Base-by-base conservation (phyloP, 805 yeast species). In the Yamadazyma olivae region DNA sequence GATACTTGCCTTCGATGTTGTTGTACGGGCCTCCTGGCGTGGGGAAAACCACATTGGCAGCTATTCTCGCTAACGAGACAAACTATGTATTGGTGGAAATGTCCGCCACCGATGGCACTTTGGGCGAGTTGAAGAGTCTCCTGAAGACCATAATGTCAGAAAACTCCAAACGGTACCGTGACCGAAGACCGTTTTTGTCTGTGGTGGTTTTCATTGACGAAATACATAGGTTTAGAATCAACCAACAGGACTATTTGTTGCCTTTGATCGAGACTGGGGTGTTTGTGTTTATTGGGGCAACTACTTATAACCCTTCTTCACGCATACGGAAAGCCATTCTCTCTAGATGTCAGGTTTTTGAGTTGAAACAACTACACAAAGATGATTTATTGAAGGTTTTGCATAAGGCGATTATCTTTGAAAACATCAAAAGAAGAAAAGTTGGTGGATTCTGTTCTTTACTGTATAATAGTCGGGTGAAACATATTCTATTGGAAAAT, bases 11-110 rank as follows among this genome's bases (percentile, higher is more conserved):
- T 1, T 88, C 96, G 0, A 71, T 93, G 78, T 78, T 93, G 2
- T 61, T 93, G 4, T 84, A 93, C 85, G 99, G 99, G 0, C 95
- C 95, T 1, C 95, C 97, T 2, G 99, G 99, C 0, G 90, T 88
- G 3, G 91, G 93, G 70, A 93, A 93, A 54, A 93, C 99, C 0
- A 83, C 96, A 0, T 54, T 93, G 18, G 93, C 95, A 0, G 47
- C 73, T 27, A 72, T 82, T 23, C 59, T 84, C n/a, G 81, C 89
- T 0, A 51, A 61, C 12, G 61, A 67, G n/a, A 62, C 77, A 2
- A 65, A 68, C 29, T 67, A 78, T 30, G 66, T 80, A 30, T 80
- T 88, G 53, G 70, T 85, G 3, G 97, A 90, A 57, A 63, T 89
- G 29, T 85, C 95, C 36, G 98, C 97, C 0, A 86, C 97, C 0